phyloP scores from a whole-genome alignment of 495 filamentous ascomycete species.

The Parathielavia appendiculata region DNA sequence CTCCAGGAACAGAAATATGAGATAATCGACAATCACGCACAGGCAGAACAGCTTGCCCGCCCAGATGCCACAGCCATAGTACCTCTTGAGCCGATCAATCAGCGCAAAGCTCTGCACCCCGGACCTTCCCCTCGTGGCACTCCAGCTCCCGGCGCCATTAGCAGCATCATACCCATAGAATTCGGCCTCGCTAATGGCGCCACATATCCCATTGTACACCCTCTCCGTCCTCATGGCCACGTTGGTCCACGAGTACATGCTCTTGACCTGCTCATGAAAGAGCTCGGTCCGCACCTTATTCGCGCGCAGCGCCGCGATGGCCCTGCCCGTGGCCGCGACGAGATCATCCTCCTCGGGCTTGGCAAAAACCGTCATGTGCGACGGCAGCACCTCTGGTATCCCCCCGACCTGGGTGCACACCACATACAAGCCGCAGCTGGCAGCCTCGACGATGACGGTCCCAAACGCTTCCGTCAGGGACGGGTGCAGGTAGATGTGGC shows the following conservation, averaged over 20 bases:
- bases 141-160: conserved; percentile 56
- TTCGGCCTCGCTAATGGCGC: conserved; percentile 74
- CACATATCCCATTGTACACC: conserved; percentile 88
- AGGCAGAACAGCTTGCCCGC: conserved; percentile 95
- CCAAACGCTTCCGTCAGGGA: conserved; percentile 95
- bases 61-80: conserved; percentile 99
- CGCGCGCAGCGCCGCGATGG: conserved; percentile 72
- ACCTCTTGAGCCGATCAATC: conserved; percentile 89
- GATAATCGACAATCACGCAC: conserved; percentile 87
- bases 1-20: conserved; percentile 82
- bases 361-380: conserved; percentile 91
- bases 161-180: conserved; percentile 73
- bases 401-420: conserved; percentile 95
- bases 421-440: conserved; percentile 89
- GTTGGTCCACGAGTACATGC: conserved; percentile 97
- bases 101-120: conserved; percentile 78
- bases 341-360: conserved; percentile 90
- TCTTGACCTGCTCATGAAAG: conserved; percentile 94
- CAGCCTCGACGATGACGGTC: conserved; percentile 95
- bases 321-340: conserved; percentile 72
- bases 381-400: conserved; percentile 90
- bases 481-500: conserved; percentile 94
- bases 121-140: conserved; percentile 69
- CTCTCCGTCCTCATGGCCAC: conserved; percentile 88
- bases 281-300: conserved; percentile 84